Evolutionary conservation across 768 basidiomycete species (phyloP), one percentile per base, ranked within the genome.

Genomic region (Boletus sensibilis): DNA sequence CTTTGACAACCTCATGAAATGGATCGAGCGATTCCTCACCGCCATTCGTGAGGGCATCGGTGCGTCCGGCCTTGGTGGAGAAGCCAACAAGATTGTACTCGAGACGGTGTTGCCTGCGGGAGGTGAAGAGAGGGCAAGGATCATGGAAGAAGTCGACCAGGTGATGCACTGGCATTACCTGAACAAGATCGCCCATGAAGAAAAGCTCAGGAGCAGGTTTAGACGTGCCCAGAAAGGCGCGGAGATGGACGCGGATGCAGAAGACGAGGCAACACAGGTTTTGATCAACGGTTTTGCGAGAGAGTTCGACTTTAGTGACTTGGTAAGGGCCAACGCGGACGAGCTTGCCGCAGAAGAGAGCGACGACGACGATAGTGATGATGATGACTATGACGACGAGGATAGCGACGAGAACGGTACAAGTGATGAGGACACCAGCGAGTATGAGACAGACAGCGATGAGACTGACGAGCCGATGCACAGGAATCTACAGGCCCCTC

Each of bases 21-120:
- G 97, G 97, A 89, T 97, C 71, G 95, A 98, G 72, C 83, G 92
- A 35, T 98, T 98, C 77, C 79, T 98, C 56, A 90, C 89, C 25
- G 82, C 90, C 52, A 83, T 94, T 45, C 89, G 97, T 12, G 94
- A 95, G 57, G 97, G 97, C 5, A 73, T 98, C 6, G 89, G 92
- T 4, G 74, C 76, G 31, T 44, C 40, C 23, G 40, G 38, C 20
- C 14, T 23, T 10, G 52, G 65, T 11, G 64, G 29, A 48, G 43
- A 43, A 41, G 52, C 25, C 7, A 59, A 55, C 56, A 67, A 50
- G 48, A 75, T 97, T 68, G 89, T 87, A 61, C 84, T 99, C 46
- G 97, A 99, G 65, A 92, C 88, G 66, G 74, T 98, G 31, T 80
- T 98, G 6, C 97, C 97, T 13, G 87, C 94, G 59, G 82, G 80